Evolutionary conservation across 306 rosid species (phyloP).

Genomic region (Dalbergia cochinchinensis): DNA sequence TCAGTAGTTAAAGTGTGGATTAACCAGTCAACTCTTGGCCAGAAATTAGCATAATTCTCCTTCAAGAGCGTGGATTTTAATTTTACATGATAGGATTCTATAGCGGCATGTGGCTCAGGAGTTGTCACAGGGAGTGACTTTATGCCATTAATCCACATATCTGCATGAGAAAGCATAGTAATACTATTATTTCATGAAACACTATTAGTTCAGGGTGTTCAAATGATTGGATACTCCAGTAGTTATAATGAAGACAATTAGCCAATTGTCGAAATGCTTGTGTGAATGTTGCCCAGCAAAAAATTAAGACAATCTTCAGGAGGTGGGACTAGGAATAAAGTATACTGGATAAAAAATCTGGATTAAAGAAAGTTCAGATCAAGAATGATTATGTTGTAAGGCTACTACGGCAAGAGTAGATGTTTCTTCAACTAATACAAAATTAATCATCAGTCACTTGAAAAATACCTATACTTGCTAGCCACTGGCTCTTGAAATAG

Average conservation of each 20-base stretch:
- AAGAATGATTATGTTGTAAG: slow-evolving; percentile 35
- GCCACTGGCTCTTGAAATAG: slow-evolving; percentile 74
- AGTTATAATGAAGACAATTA: slow-evolving; percentile 14
- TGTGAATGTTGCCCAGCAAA: slow-evolving; percentile 1
- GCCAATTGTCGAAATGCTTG: slow-evolving; percentile 19
- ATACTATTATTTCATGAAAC: slow-evolving; percentile 31
- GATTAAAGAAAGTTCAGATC: slow-evolving; percentile 7
- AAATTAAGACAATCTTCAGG: background rate
- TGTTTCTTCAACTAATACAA: slow-evolving; percentile 34
- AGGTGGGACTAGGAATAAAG: slow-evolving; percentile 19
- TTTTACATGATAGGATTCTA: slow-evolving; percentile 75
- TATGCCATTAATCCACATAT: slow-evolving; percentile 70
- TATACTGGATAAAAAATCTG: slow-evolving; percentile 26
- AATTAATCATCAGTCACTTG: slow-evolving; percentile 27
- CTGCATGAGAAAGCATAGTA: slow-evolving; percentile 58
- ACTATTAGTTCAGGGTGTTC: slow-evolving; percentile 13
- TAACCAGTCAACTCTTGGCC: slow-evolving; percentile 79
- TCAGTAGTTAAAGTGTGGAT: slow-evolving; percentile 72
- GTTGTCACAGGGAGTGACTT: slow-evolving; percentile 66
- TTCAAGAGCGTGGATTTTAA: slow-evolving; percentile 69
- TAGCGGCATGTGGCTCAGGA: slow-evolving; percentile 74
- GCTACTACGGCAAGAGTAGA: slow-evolving; percentile 16
- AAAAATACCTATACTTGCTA: slow-evolving; percentile 69
- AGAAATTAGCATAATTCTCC: slow-evolving; percentile 57
- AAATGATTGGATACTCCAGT: slow-evolving; percentile 17